Conservation (phyloP, 2,329 filamentous ascomycete species). For the Fusarium piperis region DNA sequence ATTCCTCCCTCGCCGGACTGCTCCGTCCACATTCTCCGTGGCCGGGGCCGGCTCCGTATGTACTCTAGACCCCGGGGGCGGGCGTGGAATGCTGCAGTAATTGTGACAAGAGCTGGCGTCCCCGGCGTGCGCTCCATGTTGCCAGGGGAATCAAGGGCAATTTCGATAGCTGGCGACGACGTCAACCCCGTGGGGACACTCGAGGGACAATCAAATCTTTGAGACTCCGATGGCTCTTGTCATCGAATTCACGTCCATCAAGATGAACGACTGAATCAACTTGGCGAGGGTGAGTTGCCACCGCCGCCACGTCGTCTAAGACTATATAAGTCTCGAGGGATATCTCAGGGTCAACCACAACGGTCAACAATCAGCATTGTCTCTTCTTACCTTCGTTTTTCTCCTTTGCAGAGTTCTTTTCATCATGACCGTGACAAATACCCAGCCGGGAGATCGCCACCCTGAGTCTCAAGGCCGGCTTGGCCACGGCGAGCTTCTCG, state of each 20-base stretch:
- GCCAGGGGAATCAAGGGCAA: conserved; percentile 32
- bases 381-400: conserved; percentile 6
- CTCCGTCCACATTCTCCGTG: conserved; percentile 39
- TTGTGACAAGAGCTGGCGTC: conserved; percentile 19
- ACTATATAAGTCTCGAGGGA: conserved; percentile 32
- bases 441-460: conserved; percentile 5
- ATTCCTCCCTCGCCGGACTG: conserved; percentile 34
- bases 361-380: conserved; percentile 28
- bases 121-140: conserved; percentile 27
- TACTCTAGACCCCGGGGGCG: conserved; percentile 16
- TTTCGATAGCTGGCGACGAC: conserved; percentile 22
- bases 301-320: conserved; percentile 21
- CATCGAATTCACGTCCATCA: conserved; percentile 13
- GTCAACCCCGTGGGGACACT: conserved; percentile 15
- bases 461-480: conserved; percentile 5
- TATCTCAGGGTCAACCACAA: conserved; percentile 32
- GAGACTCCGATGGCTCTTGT: conserved; percentile 16
- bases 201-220: conserved; percentile 7
- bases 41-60: conserved; percentile 33
- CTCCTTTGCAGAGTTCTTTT: background rate
- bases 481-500: conserved; percentile 32
- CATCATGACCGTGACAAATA: conserved; percentile 12
- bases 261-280: conserved; percentile 22
- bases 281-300: conserved; percentile 22
- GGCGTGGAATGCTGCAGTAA: conserved; percentile 36